phyloP scores from a whole-genome alignment of 805 yeast species.

The Suhomyces emberorum region DNA sequence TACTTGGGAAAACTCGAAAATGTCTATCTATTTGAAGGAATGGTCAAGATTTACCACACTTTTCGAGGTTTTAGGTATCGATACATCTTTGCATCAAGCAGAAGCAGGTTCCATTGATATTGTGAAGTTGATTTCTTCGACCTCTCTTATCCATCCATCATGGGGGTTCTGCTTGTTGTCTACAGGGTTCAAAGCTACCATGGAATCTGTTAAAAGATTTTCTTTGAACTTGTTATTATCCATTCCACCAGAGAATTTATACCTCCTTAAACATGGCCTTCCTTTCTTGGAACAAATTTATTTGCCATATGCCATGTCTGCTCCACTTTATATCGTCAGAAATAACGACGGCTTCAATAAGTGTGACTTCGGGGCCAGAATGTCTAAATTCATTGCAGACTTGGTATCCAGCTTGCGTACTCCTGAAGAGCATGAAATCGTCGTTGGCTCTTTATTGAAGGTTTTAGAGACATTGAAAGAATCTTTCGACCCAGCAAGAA shows the following conservation, averaged over 20 bases:
- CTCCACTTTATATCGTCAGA: conserved; percentile 54
- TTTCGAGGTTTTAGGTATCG: conserved; percentile 78
- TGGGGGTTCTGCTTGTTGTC: conserved; percentile 76
- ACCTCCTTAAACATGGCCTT: conserved; percentile 31
- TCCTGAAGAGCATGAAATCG: conserved; percentile 20
- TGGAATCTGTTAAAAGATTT: conserved; percentile 73
- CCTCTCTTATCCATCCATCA: conserved; percentile 54
- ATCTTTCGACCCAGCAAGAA: conserved; percentile 68
- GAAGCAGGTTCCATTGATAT: conserved; percentile 72
- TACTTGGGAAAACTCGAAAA: conserved; percentile 38
- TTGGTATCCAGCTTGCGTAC: conserved; percentile 28
- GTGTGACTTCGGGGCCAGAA: conserved; percentile 59
- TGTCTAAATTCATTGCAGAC: conserved; percentile 44
- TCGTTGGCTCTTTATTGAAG: conserved; percentile 31
- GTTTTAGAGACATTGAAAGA: conserved; percentile 47
- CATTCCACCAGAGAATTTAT: conserved; percentile 45
- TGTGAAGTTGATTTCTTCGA: conserved; percentile 45
- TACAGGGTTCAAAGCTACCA: conserved; percentile 70
- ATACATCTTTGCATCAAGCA: conserved; percentile 82
- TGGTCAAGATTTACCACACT: conserved; percentile 77
- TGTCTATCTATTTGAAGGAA: conserved; percentile 35
- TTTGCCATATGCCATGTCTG: conserved; percentile 60
- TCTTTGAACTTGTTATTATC: conserved; percentile 54
- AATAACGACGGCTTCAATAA: conserved; percentile 21
- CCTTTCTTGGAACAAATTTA: conserved; percentile 46